phyloP scores from a whole-genome alignment of 129 eudicot genomes.

The Saposhnikovia divaricata region DNA sequence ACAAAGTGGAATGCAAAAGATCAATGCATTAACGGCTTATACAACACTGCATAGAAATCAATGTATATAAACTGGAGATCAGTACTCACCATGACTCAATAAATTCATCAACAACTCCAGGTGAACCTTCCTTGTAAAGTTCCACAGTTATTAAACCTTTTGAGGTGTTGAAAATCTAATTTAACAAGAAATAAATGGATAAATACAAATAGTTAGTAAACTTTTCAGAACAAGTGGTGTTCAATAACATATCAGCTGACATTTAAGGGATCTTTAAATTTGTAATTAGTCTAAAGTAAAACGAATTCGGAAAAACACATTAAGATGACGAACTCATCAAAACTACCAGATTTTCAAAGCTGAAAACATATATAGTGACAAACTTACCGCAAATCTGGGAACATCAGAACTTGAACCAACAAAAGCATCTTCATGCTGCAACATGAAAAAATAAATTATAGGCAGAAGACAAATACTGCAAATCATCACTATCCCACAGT shows the following conservation, averaged over 20 bases:
- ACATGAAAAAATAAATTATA: not conserved
- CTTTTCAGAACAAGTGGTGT: not conserved
- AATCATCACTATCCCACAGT: not conserved
- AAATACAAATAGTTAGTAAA: not conserved
- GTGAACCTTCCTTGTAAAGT: conserved; percentile 89
- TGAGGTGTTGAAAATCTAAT: conserved; percentile 72
- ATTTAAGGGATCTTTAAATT: not conserved
- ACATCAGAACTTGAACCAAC: conserved; percentile 52
- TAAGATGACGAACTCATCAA: not conserved
- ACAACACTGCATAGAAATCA: not conserved
- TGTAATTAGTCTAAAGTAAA: not conserved
- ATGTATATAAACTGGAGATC: conserved; percentile 7
- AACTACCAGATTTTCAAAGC: not conserved
- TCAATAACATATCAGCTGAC: not conserved
- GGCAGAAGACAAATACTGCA: not conserved
- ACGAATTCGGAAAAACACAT: not conserved
- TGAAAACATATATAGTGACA: conserved; percentile 5
- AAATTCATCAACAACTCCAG: conserved; percentile 83
- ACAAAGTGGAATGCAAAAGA: not conserved
- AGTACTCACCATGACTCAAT: conserved; percentile 61
- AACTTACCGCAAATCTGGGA: conserved; percentile 96
- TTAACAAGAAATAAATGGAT: not conserved
- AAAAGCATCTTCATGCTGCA: conserved; percentile 46
- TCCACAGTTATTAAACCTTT: conserved; percentile 83
- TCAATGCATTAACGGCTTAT: conserved; percentile 1